Base-by-base conservation (phyloP, 1,284 basidiomycete species). In the Malassezia globosa region DNA sequence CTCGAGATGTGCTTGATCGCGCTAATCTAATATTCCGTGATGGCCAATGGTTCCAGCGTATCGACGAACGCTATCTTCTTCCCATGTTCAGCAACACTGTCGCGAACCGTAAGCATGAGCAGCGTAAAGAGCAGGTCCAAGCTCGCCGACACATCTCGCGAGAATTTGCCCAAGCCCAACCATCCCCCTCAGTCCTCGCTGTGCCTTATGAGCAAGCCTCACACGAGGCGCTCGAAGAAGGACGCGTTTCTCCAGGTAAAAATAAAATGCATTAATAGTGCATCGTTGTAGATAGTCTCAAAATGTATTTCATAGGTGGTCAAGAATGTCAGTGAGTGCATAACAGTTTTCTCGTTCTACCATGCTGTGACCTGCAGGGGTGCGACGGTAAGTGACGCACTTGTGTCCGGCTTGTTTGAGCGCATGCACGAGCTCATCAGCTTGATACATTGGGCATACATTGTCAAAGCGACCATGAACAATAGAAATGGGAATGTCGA, bases 21-120 rank as follows among this genome's bases (percentile, higher is more conserved):
- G 68, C 66, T 3, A 65, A 65, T 5, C 42, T 71, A 7, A 69
- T 71, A 38, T 60, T 71, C 73, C 69, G 76, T 16, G 77, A 80
- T 54, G 78, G 78, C 5, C 86, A 89, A 72, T 96, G 92, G 90
- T 97, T 97, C 80, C 89, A 89, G 60, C 79, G 83, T 25, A 76
- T 97, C 37, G 92, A 97, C 73, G 88, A 97, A 73, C 79, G 88
- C 52, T 97, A 95, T 72, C 77, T 97, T 14, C 73, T 96, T 3
- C 94, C 92, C 13, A 76, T 95, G 34, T 97, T 97, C 75, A 88
- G 85, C 49, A 96, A 96, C 49, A 60, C 73, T 24, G 74, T 74
- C 0, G 74, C 74, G 1, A 71, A 61, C 13, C 61, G 74, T 22
- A 69, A 72, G 54, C 70, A 74, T 46, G 69, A 72, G 24, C 64